Evolutionary conservation across 768 basidiomycete genomes (phyloP).

Genomic region (Leccinum subgranulosum): DNA sequence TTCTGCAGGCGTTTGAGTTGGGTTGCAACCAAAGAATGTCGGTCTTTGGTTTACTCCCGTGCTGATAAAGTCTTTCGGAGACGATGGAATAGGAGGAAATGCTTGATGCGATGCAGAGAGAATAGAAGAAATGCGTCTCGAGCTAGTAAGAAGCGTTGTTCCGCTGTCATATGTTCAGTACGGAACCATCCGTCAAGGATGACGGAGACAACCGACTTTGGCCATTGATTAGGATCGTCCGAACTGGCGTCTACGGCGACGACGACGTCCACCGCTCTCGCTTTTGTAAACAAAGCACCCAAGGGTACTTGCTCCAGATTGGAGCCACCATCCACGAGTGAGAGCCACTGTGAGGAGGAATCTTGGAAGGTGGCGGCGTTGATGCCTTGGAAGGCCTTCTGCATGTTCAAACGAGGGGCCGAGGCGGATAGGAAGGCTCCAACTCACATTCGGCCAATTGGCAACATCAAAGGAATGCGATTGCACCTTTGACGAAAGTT

Average conservation of each 20-base stretch:
- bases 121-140: conserved; percentile 42
- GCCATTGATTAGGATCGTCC: conserved; percentile 59
- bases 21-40: conserved; percentile 80
- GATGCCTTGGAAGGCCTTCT: conserved; percentile 51
- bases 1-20: conserved; percentile 43
- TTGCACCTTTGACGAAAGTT: conserved; percentile 43
- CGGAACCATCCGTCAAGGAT: neutral
- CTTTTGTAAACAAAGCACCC: conserved; percentile 66
- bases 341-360: conserved; percentile 47
- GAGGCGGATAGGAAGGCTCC: neutral
- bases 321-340: conserved; percentile 69
- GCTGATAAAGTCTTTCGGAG: conserved; percentile 47
- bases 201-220: conserved; percentile 47
- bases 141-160: conserved; percentile 44
- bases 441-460: conserved; percentile 58
- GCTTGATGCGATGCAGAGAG: conserved; percentile 51
- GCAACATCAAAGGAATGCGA: conserved; percentile 59
- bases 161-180: conserved; percentile 40
- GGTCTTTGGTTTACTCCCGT: conserved; percentile 64
- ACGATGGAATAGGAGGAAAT: conserved; percentile 63
- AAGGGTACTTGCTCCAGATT: conserved; percentile 71
- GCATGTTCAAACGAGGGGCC: neutral
- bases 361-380: conserved; percentile 51
- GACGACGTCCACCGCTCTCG: conserved; percentile 68
- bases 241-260: conserved; percentile 69